Percentiles rank a stretch among this genome's conserved stretches.
Evolutionary conservation across 345 rosid species (phyloP).

Genomic region (Populus nigra): DNA sequence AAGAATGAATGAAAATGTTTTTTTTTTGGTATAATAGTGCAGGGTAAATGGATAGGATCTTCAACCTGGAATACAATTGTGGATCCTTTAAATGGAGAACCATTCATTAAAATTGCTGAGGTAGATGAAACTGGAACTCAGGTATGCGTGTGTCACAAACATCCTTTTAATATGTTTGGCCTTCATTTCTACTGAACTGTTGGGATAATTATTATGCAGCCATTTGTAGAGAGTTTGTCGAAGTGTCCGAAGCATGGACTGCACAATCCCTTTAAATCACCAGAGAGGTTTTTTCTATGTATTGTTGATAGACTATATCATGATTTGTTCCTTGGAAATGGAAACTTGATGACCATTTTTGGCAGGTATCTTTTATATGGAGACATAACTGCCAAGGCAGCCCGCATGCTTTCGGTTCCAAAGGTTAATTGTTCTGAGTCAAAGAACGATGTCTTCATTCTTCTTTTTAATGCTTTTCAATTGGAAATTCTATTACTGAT

Average conservation of each 20-base stretch:
- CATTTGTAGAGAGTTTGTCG: constrained; percentile 89
- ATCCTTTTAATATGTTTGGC: not conserved
- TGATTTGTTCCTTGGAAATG: too few species aligned
- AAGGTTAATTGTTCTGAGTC: constrained; percentile 45
- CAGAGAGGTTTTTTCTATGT: constrained; percentile 62
- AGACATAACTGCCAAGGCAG: constrained; percentile 81
- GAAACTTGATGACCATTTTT: not conserved
- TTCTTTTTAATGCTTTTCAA: not conserved
- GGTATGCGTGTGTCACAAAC: constrained; percentile 33
- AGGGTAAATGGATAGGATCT: constrained; percentile 84
- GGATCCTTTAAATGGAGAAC: constrained; percentile 96
- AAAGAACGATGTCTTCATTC: not conserved
- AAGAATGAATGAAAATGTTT: constrained; percentile 11
- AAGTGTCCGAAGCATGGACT: constrained; percentile 94
- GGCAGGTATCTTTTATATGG: constrained; percentile 88
- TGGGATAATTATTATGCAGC: constrained; percentile 51
- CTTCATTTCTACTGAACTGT: constrained; percentile 6
- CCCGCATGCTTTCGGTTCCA: constrained; percentile 80
- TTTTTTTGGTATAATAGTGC: constrained; percentile 47
- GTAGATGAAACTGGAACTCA: constrained; percentile 68
- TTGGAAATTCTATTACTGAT: not conserved
- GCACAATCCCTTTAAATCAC: constrained; percentile 95
- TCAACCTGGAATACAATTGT: constrained; percentile 55
- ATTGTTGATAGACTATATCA: too few species aligned
- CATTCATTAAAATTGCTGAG: constrained; percentile 81